These are phyloP conservation scores for Sparassis latifolia DNA, from an alignment of 1,284 basidiomycete species.

Conservation along the genomic window DNA sequence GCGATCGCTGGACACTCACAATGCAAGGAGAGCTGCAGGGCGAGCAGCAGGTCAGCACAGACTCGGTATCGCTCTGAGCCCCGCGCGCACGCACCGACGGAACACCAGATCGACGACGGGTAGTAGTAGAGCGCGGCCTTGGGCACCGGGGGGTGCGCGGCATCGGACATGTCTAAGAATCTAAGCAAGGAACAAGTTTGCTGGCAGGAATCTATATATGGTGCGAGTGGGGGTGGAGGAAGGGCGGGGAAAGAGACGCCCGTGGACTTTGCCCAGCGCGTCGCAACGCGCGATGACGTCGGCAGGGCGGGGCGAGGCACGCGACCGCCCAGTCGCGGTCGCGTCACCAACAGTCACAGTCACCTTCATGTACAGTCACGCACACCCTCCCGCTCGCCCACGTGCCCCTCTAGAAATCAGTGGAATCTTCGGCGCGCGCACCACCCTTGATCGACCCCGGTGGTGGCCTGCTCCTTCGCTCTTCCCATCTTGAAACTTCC, in stretches of 20 bases:
- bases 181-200: not conserved
- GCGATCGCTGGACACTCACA: constrained; percentile 31
- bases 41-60: no score
- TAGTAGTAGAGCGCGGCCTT: constrained; percentile 38
- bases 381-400: no score
- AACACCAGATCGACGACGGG: constrained; percentile 52
- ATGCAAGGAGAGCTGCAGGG: constrained; percentile 36
- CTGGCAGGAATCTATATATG: not conserved
- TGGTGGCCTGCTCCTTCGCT: constrained; percentile 3
- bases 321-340: not conserved
- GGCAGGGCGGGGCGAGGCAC: not conserved
- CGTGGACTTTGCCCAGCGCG: not conserved
- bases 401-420: no score
- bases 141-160: constrained; percentile 20
- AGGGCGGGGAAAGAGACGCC: constrained; percentile 1
- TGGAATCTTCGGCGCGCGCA: constrained; percentile 4
- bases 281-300: not conserved
- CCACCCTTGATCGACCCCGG: not conserved
- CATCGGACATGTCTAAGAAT: not conserved
- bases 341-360: not conserved
- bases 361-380: no score
- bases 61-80: no score
- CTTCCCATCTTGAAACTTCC: constrained; percentile 17
- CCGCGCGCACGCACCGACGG: constrained; percentile 41
- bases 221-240: constrained; percentile 2